These are phyloP conservation scores for Phaeotremella fagi DNA, from an alignment of 768 basidiomycete species.

Conservation along the genomic window DNA sequence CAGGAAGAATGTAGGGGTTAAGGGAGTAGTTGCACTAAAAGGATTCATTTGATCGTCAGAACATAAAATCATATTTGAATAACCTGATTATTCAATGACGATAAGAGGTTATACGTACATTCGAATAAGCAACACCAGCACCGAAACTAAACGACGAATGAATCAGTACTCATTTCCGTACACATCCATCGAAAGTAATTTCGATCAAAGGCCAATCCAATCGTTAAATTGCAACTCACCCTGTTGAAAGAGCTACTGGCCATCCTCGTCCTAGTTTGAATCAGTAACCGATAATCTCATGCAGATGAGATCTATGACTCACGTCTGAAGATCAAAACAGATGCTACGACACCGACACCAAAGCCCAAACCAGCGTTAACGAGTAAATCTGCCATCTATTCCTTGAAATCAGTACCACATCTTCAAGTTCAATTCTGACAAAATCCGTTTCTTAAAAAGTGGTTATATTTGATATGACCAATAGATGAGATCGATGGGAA, in stretches of 20 bases:
- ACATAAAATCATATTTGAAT: background rate
- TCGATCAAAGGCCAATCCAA: background rate
- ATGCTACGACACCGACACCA: constrained; percentile 50
- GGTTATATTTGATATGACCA: no score
- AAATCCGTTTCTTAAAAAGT: background rate
- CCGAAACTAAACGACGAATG: constrained; percentile 36
- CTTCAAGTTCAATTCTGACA: no score
- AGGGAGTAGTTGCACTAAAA: constrained; percentile 49
- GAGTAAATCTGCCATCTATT: constrained; percentile 45
- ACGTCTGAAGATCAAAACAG: constrained; percentile 49
- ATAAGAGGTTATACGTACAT: constrained; percentile 26
- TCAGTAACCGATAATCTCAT: background rate
- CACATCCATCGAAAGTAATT: background rate
- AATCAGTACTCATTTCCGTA: background rate
- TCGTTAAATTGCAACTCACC: constrained; percentile 43
- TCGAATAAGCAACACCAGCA: constrained; percentile 48
- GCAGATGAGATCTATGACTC: constrained; percentile 11
- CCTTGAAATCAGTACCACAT: background rate
- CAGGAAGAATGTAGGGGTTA: constrained; percentile 50
- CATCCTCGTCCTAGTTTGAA: constrained; percentile 43
- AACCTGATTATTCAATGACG: background rate
- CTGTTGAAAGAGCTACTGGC: constrained; percentile 49
- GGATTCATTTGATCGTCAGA: background rate
- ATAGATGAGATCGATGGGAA: no score
- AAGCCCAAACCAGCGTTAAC: constrained; percentile 49